These are phyloP conservation scores for Ophiobolus disseminans DNA, from an alignment of 2,329 filamentous ascomycete genomes.

Conservation along the genomic window DNA sequence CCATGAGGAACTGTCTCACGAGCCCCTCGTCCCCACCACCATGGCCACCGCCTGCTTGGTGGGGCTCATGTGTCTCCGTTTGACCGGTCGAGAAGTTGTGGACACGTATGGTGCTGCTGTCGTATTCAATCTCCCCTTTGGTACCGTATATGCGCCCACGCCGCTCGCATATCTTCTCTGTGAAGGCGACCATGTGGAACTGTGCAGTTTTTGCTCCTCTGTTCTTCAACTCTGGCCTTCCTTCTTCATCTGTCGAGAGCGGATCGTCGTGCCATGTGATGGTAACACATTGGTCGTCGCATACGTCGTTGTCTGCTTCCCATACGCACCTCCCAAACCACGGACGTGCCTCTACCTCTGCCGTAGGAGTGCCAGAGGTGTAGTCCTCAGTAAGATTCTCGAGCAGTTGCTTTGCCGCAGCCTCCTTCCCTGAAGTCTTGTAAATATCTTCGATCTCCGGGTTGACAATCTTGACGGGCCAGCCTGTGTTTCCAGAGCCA, in stretches of 20 bases:
- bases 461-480: slow-evolving; percentile 89
- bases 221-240: slow-evolving; percentile 21
- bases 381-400: slow-evolving; percentile 62
- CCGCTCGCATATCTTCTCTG: slow-evolving; percentile 83
- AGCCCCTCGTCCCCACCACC: slow-evolving; percentile 84
- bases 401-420: slow-evolving; percentile 61
- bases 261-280: slow-evolving; percentile 83
- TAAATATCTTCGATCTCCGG: slow-evolving; percentile 87
- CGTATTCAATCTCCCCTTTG: slow-evolving; percentile 83
- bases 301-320: slow-evolving; percentile 91
- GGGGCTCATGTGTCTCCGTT: slow-evolving; percentile 65
- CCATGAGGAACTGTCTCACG: slow-evolving; percentile 80
- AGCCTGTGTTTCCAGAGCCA: slow-evolving; percentile 70
- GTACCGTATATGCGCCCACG: slow-evolving; percentile 87
- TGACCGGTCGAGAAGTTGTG: slow-evolving; percentile 71
- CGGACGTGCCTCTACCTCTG: slow-evolving; percentile 57
- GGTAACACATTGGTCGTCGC: slow-evolving; percentile 89
- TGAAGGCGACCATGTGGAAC: slow-evolving; percentile 94
- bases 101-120: slow-evolving; percentile 77
- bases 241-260: slow-evolving; percentile 28
- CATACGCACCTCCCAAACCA: slow-evolving; percentile 97
- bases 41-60: slow-evolving; percentile 67
- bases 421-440: slow-evolving; percentile 51
- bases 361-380: slow-evolving; percentile 59
- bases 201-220: slow-evolving; percentile 81